Base-by-base conservation (phyloP, 768 basidiomycete genomes). In the Collybia nuda region DNA sequence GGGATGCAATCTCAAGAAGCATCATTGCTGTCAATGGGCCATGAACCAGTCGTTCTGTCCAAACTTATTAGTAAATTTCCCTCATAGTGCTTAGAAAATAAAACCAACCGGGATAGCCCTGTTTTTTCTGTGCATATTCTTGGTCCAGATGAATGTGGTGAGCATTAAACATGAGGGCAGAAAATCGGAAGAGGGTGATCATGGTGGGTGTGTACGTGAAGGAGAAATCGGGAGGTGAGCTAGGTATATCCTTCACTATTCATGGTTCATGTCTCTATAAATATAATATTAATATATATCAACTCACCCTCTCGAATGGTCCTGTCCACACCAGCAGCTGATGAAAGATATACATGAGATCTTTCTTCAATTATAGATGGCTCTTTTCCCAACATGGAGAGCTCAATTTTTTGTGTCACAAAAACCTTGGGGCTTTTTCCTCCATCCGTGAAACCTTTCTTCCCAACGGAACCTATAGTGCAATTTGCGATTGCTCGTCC, bases 121-220 rank as follows among this genome's bases (percentile, higher is more conserved):
- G 88, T 17, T 70, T 74, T 21, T 69, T 66, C 39, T 78, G 81
- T 5, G 87, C 81, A 61, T 85, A 90, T 19, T 84, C 80, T 51
- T 82, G 81, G 68, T 93, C 89, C 22, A 93, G 78, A 66, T 94
- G 91, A 56, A 94, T 89, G 56, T 83, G 77, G 56, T 94, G 91
- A 11, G 81, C 88, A 58, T 94, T 93, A 71, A 90, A 91, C 56
- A 85, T 93, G 19, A 94, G 72, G 17, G 91, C 89, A 4, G 90
- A 93, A 68, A 87, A 94, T 19, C 90, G 83, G 72, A 94, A 94
- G 18, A 93, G 71, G 0, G 86, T 90, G 7, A 84, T 82, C 29
- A 82, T 67, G 21, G 78, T 82, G 2, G 90, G 90, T 12, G 68
- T 80, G 61, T 84, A 90, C 24, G 69, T 73, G 64, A 90, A 85